Evolutionary conservation across 495 filamentous ascomycete genomes (phyloP), one percentile per base, ranked within the genome.

Genomic region (Acidomyces sp.): DNA sequence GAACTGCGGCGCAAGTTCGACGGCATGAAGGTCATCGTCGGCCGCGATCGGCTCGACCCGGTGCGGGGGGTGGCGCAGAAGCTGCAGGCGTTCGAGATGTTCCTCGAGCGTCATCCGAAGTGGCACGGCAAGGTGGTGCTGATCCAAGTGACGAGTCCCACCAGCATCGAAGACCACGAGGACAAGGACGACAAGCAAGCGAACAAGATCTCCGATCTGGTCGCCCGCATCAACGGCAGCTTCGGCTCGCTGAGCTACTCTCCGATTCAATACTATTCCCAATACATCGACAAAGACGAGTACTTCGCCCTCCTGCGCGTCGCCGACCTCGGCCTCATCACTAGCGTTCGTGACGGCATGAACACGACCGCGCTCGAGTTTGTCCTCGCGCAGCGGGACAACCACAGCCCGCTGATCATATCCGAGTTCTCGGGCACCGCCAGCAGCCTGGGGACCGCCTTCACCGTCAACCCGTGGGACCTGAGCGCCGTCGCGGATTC

Each of bases 401-500:
- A 75, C 27, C 74, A 85, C 54, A 79, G 85, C 1, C 87, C 85
- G 9, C 65, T 95, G 27, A 93, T 95, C 45, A 69, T 95, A 6
- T 95, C 87, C 7, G 87, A 95, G 60, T 95, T 95, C 59, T 93
- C 86, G 25, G 87, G 87, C 47, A 93, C 87, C 0, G 86, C 87
- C 30, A 83, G 85, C 25, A 86, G 77, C 15, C 71, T 95, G 22
- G 74, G 70, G 36, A 78, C 77, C 53, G 87, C 87, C 17, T 81
- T 93, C 43, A 83, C 92, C 54, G 90, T 95, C 60, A 95, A 95
- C 60, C 87, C 87, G 2, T 93, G 86, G 80, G 84, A 93, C 49
- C 65, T 85, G 16, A 70, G 68, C 13, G 85, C 78, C 11, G 85
- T 93, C 17, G 85, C 87, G 7, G 68, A 72, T 27, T 70, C 79